Evolutionary conservation across 495 filamentous ascomycete species (phyloP).

Genomic region (Hypoxylon fuscum): DNA sequence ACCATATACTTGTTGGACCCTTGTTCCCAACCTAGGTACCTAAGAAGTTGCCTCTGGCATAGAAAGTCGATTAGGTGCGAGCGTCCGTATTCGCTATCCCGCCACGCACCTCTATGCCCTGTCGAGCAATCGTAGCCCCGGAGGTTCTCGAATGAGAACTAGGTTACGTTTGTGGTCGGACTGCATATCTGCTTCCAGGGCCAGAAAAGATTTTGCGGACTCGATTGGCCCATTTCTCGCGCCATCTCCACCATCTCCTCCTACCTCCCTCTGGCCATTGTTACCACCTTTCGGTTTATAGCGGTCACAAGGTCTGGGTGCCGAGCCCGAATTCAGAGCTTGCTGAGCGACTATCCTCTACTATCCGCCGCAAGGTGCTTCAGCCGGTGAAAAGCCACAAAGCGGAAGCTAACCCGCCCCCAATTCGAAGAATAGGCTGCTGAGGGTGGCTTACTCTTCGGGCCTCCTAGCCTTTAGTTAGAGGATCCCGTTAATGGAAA

Average conservation of each 20-base stretch:
- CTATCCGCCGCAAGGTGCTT: conserved; percentile 9
- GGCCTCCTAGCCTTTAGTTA: conserved; percentile 18
- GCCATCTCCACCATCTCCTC: conserved; percentile 38
- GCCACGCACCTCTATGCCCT: conserved; percentile 26
- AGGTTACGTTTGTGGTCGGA: conserved; percentile 36
- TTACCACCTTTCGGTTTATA: conserved; percentile 40
- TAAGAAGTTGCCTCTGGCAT: conserved; percentile 18
- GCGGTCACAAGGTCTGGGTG: conserved; percentile 17
- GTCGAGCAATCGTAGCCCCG: conserved; percentile 28
- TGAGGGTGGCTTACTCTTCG: conserved; percentile 20
- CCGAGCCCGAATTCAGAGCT: conserved; percentile 14
- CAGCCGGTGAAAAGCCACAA: conserved; percentile 32
- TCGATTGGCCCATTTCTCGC: conserved; percentile 40
- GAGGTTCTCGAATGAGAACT: conserved; percentile 29
- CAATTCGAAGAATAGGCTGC: conserved; percentile 21
- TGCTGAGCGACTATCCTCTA: conserved; percentile 14
- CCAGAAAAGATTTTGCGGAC: conserved; percentile 24
- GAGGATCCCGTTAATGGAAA: conserved; percentile 45
- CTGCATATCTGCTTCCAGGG: conserved; percentile 34
- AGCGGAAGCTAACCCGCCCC: conserved; percentile 10
- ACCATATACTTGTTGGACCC: conserved; percentile 20
- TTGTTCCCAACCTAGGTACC: conserved; percentile 27
- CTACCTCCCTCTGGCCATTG: conserved; percentile 29
- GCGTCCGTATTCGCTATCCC: conserved; percentile 29
- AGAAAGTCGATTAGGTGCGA: conserved; percentile 32